phyloP scores from a whole-genome alignment of 2,329 filamentous ascomycete genomes.

The Ceratocystis destructans region DNA sequence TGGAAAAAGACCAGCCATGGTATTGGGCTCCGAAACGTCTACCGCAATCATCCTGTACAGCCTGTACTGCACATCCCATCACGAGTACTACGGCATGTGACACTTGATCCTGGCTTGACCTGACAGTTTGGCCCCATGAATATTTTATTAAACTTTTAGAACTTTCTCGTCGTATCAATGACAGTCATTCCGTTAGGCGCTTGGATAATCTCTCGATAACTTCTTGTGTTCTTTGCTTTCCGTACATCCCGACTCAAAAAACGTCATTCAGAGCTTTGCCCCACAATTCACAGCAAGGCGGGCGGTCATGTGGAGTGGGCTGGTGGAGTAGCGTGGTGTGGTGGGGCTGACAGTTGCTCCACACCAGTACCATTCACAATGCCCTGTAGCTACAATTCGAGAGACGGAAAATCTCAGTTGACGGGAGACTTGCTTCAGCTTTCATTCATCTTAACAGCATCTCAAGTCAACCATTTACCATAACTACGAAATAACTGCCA shows the following conservation, averaged over 20 bases:
- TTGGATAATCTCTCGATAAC: background rate
- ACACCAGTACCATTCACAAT: no score
- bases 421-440: no score
- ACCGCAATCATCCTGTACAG: background rate
- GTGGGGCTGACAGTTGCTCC: background rate
- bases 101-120: background rate
- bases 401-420: no score
- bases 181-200: background rate
- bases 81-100: background rate
- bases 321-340: background rate
- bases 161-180: background rate
- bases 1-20: background rate
- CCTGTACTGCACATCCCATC: background rate
- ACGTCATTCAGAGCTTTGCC: background rate
- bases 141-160: background rate
- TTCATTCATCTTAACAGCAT: no score
- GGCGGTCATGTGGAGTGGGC: background rate
- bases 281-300: background rate
- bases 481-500: no score
- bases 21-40: background rate
- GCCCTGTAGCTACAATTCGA: no score
- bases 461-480: no score
- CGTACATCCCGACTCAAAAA: background rate
- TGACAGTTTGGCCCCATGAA: background rate
- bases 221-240: background rate